Percentiles rank a stretch among this genome's conserved stretches.
phyloP scores from a whole-genome alignment of 2,329 filamentous ascomycete species.

The Westerdykella ornata region DNA sequence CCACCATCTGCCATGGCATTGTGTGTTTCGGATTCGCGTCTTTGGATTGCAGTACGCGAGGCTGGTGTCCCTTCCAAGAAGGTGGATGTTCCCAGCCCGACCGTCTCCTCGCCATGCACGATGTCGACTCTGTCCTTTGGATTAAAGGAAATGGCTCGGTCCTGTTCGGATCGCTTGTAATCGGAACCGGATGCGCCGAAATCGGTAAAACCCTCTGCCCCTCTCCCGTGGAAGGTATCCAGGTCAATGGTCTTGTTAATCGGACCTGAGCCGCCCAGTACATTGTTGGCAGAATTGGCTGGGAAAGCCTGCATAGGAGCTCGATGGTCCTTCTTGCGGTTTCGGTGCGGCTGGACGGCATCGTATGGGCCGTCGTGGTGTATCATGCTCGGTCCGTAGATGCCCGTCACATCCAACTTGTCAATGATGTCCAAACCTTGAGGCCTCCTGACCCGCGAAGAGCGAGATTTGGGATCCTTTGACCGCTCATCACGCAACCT shows the following conservation, averaged over 20 bases:
- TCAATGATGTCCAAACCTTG: slow-evolving; percentile 79
- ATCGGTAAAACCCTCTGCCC: slow-evolving; percentile 81
- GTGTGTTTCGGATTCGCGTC: slow-evolving; percentile 61
- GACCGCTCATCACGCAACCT: slow-evolving; percentile 46
- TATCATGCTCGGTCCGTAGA: slow-evolving; percentile 89
- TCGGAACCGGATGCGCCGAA: slow-evolving; percentile 51
- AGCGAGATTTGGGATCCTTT: slow-evolving; percentile 36
- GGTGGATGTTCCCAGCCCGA: slow-evolving; percentile 86
- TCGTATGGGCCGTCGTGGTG: slow-evolving; percentile 98
- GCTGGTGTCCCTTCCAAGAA: slow-evolving; percentile 93
- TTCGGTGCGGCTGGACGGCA: slow-evolving; percentile 89
- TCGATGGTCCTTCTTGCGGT: slow-evolving; percentile 71
- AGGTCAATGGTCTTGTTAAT: slow-evolving; percentile 76
- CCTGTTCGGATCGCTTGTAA: slow-evolving; percentile 34
- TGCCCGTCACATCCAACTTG: slow-evolving; percentile 90
- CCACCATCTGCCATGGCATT: slow-evolving; percentile 40
- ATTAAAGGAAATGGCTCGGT: slow-evolving; percentile 23
- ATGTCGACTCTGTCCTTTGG: slow-evolving; percentile 51
- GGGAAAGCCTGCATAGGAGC: slow-evolving; percentile 97
- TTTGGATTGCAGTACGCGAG: slow-evolving; percentile 69
- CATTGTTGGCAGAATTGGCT: slow-evolving; percentile 86
- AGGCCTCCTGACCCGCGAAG: slow-evolving; percentile 36
- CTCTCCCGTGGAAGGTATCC: slow-evolving; percentile 76
- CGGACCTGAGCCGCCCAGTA: slow-evolving; percentile 78
- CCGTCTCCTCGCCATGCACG: slow-evolving; percentile 75